Base-by-base conservation (phyloP, 805 yeast genomes). In the Isabelozyma pseudorhagii region DNA sequence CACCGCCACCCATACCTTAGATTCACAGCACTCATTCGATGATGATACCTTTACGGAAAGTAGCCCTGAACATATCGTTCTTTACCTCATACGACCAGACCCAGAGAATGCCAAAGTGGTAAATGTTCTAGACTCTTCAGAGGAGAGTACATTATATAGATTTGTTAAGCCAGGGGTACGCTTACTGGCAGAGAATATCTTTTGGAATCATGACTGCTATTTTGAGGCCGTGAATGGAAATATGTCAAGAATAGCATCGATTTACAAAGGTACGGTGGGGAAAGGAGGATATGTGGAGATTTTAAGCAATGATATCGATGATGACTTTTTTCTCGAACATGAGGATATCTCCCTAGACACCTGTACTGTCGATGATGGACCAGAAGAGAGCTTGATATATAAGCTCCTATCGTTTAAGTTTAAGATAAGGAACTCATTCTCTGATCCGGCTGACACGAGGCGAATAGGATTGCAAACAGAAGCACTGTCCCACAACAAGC, bases 231-330 rank as follows among this genome's bases (percentile, higher is more conserved):
- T 41, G 21, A 21, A 41, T 11, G n/a, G n/a, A 8, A 31, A 31
- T 9, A 31, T 8, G 4, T 31, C 36, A 9, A 31, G 36, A 31
- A 31, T 31, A 31, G 56, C 56, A 5, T 43, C 47, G 6, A 46
- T 53, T 10, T 53, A 39, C 40, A 42, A 46, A 36, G 53, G 51
- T 10, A 48, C 54, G 8, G 50, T 60, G 17, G 64, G 64, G 3
- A 56, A 59, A 25, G 56, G 64, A 13, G 60, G 64, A 5, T 55
- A 47, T 36, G 50, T 60, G 8, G 56, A 54, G 13, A 29, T 47
- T 44, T 39, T 50, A 14, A 40, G 15, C 14, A 40, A 40, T 15
- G 38, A 39, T 39, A 29, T 45, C 29, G 25, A n/a, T n/a, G 28
- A 21, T 21, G 44, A 41, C 28, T 21, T 13, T n/a, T 21, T 21